Conservation (phyloP, 495 filamentous ascomycete genomes). For the Geopyxis carbonaria region DNA sequence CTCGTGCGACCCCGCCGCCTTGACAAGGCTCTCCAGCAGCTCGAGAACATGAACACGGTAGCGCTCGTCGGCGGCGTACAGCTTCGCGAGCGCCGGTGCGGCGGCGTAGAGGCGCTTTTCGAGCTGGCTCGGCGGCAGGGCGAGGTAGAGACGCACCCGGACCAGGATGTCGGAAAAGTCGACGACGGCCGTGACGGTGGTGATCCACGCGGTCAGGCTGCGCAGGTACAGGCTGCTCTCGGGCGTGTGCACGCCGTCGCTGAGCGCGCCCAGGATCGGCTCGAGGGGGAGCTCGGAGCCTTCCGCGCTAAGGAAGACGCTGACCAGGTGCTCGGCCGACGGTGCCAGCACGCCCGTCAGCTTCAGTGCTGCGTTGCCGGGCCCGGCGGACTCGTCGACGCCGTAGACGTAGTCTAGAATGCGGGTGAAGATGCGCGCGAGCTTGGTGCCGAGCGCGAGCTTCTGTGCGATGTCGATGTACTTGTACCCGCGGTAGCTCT, state of each 20-base stretch:
- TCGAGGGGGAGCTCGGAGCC: constrained; percentile 54
- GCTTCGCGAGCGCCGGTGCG: constrained; percentile 52
- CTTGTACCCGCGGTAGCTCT: constrained; percentile 67
- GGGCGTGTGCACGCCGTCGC: constrained; percentile 47
- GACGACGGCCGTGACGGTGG: constrained; percentile 47
- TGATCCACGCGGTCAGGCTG: constrained; percentile 38
- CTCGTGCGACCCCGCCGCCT: constrained; percentile 28
- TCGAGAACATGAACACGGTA: constrained; percentile 48
- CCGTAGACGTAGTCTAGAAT: constrained; percentile 56
- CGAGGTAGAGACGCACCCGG: constrained; percentile 47
- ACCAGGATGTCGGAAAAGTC: constrained; percentile 50
- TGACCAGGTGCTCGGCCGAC: constrained; percentile 55
- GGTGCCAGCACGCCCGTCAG: constrained; percentile 46
- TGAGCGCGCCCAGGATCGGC: constrained; percentile 54
- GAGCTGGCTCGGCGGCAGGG: constrained; percentile 40
- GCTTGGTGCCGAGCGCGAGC: constrained; percentile 27
- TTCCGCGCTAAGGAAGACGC: constrained; percentile 54
- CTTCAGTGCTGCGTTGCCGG: constrained; percentile 33
- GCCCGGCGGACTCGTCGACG: constrained; percentile 39
- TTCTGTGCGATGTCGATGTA: constrained; percentile 36
- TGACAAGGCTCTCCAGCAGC: constrained; percentile 57
- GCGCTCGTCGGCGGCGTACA: constrained; percentile 53
- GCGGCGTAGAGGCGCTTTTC: constrained; percentile 67
- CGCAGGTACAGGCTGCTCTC: constrained; percentile 46
- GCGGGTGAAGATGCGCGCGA: constrained; percentile 51